phyloP scores from a whole-genome alignment of 2,329 filamentous ascomycete species.

The Geosmithia morbida region DNA sequence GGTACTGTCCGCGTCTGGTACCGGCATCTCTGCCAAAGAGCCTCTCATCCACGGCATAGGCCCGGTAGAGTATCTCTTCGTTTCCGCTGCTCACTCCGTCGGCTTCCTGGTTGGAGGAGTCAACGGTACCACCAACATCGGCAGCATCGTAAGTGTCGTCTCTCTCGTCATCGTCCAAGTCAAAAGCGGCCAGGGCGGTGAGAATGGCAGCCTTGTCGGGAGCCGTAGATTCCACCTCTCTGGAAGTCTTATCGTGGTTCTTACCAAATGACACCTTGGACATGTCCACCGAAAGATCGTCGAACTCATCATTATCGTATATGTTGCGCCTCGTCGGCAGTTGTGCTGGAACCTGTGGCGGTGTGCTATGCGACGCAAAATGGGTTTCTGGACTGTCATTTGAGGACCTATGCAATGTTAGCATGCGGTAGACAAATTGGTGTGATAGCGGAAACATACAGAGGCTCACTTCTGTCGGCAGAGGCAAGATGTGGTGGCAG shows the following conservation, averaged over 20 bases:
- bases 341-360: slow-evolving; percentile 33
- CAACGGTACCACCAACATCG: slow-evolving; percentile 82
- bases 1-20: slow-evolving; percentile 48
- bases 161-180: slow-evolving; percentile 88
- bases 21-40: slow-evolving; percentile 59
- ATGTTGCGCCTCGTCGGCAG: slow-evolving; percentile 52
- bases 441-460: slow-evolving; percentile 26
- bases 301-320: slow-evolving; percentile 70
- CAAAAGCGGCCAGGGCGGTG: slow-evolving; percentile 76
- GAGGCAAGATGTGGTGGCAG: slow-evolving; percentile 53
- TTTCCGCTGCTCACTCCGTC: slow-evolving; percentile 33
- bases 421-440: neutral
- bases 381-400: slow-evolving; percentile 5
- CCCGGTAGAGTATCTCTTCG: slow-evolving; percentile 61
- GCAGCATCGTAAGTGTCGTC: slow-evolving; percentile 93
- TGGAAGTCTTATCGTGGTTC: slow-evolving; percentile 48
- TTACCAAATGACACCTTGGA: slow-evolving; percentile 70
- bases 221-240: slow-evolving; percentile 48
- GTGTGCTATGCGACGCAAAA: slow-evolving; percentile 46
- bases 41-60: slow-evolving; percentile 49
- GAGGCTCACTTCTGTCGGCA: slow-evolving; percentile 48
- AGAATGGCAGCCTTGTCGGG: slow-evolving; percentile 76
- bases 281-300: slow-evolving; percentile 50
- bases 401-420: slow-evolving; percentile 2
- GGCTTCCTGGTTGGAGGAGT: slow-evolving; percentile 45